Evolutionary conservation across 2,329 filamentous ascomycete species (phyloP), one percentile per base, ranked within the genome.

Genomic region (Fusarium piperis): DNA sequence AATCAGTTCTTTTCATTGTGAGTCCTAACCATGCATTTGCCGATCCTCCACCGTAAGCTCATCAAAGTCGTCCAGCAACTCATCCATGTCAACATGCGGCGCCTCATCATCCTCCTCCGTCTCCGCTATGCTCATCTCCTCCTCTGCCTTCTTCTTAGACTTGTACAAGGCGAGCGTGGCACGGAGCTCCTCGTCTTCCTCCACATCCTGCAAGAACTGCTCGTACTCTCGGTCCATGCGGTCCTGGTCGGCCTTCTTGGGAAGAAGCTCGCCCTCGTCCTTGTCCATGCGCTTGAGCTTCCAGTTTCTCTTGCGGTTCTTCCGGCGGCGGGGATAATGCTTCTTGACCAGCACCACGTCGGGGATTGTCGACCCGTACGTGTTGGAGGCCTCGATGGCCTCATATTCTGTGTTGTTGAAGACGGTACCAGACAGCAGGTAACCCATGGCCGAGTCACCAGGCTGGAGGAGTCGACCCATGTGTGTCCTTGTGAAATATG

Each of bases 301-400:
- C 96, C 96, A 99, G 86, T 93, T 93, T 75, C 97, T 91, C 81
- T 87, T 88, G 85, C 91, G 92, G 77, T 83, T 83, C 89, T 95
- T 97, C 86, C 93, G 91, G 83, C 93, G 92, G 76, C 93, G 90
- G 67, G 92, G 90, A 83, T 97, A 99, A 87, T 94, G 91, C 83
- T 99, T 99, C 94, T 97, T 98, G 81, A 99, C 94, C 4, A 99
- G 88, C 8, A 99, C 84, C 0, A 98, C 96, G 77, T 99, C 96
- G 0, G 96, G 96, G 62, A 99, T 93, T 4, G 88, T 90, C 4
- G 91, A 92, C 3, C 89, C 85, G 82, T 97, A 95, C 57, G 91
- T 90, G 80, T 90, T 90, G 59, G 91, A 94, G 57, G 88, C 83
- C 81, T 98, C 94, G 35, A 98, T 88, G 60, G 91, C 93, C 75